Evolutionary conservation across 148 eudicot genomes (phyloP).

Genomic region (Fagopyrum homotropicum): DNA sequence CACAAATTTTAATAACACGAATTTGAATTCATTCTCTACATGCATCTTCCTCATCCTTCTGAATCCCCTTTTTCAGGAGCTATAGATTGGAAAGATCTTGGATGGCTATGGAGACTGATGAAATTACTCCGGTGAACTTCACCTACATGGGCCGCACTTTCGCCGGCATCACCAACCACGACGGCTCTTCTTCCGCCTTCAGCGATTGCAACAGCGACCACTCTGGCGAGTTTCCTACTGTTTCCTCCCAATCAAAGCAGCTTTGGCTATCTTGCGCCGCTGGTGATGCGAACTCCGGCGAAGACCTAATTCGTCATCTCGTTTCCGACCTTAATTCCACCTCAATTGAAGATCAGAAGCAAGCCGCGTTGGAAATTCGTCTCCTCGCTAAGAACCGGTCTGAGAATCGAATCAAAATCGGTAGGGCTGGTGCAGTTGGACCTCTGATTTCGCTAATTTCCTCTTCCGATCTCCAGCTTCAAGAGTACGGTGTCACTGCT

Average conservation of each 20-base stretch:
- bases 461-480: constrained; percentile 48
- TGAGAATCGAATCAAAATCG: constrained; percentile 71
- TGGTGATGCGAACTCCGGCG: constrained; percentile 35
- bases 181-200: constrained; percentile 55
- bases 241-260: constrained; percentile 47
- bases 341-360: constrained; percentile 53
- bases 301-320: constrained; percentile 48
- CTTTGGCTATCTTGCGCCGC: constrained; percentile 48
- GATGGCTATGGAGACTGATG: constrained; percentile 42
- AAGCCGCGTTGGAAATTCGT: constrained; percentile 69
- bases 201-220: constrained; percentile 87
- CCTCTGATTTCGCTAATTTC: constrained; percentile 55
- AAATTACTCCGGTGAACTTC: constrained; percentile 29
- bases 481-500: constrained; percentile 83
- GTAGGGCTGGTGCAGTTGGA: constrained; percentile 61
- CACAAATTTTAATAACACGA: not conserved
- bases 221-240: constrained; percentile 68
- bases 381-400: constrained; percentile 71
- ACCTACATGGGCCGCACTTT: constrained; percentile 51
- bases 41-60: not conserved
- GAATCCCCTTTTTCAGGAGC: not conserved
- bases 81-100: not conserved
- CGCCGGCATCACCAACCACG: constrained; percentile 28
- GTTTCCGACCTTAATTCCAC: constrained; percentile 44
- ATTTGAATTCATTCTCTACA: not conserved